Evolutionary conservation across 352 stramenopile genomes (phyloP).

Genomic region (Thraustochytrium striatum): DNA sequence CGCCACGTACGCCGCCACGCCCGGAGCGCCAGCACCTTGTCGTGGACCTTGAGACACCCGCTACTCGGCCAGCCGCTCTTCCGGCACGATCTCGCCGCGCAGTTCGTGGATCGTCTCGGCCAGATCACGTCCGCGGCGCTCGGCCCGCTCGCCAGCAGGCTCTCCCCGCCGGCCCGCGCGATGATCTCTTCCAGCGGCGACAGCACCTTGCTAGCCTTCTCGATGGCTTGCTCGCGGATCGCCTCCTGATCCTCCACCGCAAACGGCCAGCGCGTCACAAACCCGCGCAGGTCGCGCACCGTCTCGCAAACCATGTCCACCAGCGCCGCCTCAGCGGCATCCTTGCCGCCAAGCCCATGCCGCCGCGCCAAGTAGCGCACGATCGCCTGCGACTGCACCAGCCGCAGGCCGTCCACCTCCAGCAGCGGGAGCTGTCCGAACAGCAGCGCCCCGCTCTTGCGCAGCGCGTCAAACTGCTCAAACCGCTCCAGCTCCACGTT

Average conservation of each 20-base stretch:
- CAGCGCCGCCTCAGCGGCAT: background rate
- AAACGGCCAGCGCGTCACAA: background rate
- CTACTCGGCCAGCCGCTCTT: background rate
- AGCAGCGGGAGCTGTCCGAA: conserved; percentile 12
- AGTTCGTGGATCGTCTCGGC: background rate
- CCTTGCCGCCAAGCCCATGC: background rate
- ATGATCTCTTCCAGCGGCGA: background rate
- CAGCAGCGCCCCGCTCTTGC: background rate
- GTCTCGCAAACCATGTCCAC: background rate
- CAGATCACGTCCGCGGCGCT: background rate
- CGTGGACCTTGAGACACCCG: background rate
- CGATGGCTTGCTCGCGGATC: background rate
- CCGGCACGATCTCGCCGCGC: background rate
- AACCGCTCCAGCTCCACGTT: too few relatives aligned
- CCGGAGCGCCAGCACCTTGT: background rate
- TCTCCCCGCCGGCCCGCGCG: background rate
- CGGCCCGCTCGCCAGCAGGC: background rate
- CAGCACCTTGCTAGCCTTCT: background rate
- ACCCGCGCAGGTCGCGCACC: background rate
- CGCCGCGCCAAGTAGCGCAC: background rate
- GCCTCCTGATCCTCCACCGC: background rate
- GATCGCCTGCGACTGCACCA: background rate
- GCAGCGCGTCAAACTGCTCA: background rate
- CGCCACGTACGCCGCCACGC: background rate
- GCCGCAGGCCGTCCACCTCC: background rate